phyloP scores from a whole-genome alignment of 441 rosid species.

The Pelargonium citronellum region DNA sequence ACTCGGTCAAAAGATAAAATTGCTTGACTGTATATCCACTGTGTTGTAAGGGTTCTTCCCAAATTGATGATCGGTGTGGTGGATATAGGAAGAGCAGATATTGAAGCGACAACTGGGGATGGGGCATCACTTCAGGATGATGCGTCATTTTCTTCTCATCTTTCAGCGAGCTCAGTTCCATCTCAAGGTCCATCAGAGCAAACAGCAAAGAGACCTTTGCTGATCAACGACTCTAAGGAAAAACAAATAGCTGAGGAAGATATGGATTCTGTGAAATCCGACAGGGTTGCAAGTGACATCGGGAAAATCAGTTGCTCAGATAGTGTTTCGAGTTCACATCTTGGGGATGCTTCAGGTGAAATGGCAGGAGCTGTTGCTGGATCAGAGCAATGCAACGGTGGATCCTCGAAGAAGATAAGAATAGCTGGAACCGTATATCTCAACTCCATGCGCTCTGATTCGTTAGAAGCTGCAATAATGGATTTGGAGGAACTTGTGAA shows the following conservation, averaged over 20 bases:
- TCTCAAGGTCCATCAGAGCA: conserved; percentile 13
- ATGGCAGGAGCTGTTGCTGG: conserved; percentile 17
- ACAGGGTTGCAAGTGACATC: not conserved
- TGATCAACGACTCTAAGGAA: conserved; percentile 4
- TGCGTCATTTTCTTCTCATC: conserved; percentile 20
- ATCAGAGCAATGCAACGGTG: conserved; percentile 15
- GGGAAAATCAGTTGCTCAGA: conserved; percentile 21
- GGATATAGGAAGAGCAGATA: conserved; percentile 20
- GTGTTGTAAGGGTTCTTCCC: conserved; percentile 16
- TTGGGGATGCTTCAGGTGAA: conserved; percentile 22
- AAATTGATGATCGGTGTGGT: conserved; percentile 13
- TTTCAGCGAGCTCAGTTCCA: conserved; percentile 21
- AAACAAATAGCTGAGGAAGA: conserved; percentile 1
- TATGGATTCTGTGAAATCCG: no score
- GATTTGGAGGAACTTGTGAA: conserved; percentile 62
- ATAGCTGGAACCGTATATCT: conserved; percentile 27
- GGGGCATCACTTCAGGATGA: conserved; percentile 10
- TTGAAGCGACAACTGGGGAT: conserved; percentile 1
- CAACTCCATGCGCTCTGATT: conserved; percentile 40
- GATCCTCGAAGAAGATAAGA: conserved; percentile 29
- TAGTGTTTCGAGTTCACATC: conserved; percentile 25
- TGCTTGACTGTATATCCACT: conserved; percentile 11
- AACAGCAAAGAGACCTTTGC: conserved; percentile 13
- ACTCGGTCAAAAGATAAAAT: not conserved
- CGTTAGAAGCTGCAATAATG: conserved; percentile 50